phyloP scores from a whole-genome alignment of 192 early-diverging fungal species.

The Irineochytrium annulatum region DNA sequence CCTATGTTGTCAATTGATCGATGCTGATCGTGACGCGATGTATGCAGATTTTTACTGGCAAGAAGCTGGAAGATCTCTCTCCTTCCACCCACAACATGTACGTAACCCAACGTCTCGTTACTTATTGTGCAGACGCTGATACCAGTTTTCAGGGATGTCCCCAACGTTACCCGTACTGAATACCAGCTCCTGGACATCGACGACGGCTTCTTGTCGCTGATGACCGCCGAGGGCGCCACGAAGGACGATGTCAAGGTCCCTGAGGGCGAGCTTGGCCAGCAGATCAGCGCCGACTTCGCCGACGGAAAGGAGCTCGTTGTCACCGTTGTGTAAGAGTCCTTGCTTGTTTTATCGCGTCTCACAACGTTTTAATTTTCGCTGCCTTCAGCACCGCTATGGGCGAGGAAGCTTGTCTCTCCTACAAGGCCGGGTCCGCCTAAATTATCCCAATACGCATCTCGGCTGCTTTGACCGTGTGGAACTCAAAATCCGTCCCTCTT shows the following conservation, averaged over 20 bases:
- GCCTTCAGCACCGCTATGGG: slow-evolving; percentile 71
- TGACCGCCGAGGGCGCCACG: slow-evolving; percentile 68
- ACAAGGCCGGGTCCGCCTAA: slow-evolving; percentile 71
- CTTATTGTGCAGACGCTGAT: too few species aligned
- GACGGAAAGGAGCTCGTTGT: slow-evolving; percentile 80
- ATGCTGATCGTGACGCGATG: background rate
- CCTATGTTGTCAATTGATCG: background rate
- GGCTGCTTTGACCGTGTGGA: background rate
- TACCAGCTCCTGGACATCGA: slow-evolving; percentile 83
- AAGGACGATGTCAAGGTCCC: slow-evolving; percentile 98
- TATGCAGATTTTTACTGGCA: slow-evolving; percentile 85
- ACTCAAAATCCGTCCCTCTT: background rate
- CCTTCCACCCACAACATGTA: slow-evolving; percentile 99
- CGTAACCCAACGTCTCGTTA: too few species aligned
- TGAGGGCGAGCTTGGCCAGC: slow-evolving; percentile 73
- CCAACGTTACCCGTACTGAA: slow-evolving; percentile 84
- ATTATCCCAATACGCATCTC: background rate
- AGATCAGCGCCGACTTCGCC: slow-evolving; percentile 69
- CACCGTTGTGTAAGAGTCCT: slow-evolving; percentile 53
- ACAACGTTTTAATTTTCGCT: slow-evolving; percentile 21
- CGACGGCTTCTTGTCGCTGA: slow-evolving; percentile 86
- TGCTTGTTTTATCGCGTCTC: background rate
- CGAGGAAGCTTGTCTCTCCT: slow-evolving; percentile 79
- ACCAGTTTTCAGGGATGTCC: slow-evolving; percentile 73
- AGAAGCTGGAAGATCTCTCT: slow-evolving; percentile 98